These are phyloP conservation scores for Coniella vitis DNA, from an alignment of 2,329 filamentous ascomycete genomes.

Conservation along the genomic window DNA sequence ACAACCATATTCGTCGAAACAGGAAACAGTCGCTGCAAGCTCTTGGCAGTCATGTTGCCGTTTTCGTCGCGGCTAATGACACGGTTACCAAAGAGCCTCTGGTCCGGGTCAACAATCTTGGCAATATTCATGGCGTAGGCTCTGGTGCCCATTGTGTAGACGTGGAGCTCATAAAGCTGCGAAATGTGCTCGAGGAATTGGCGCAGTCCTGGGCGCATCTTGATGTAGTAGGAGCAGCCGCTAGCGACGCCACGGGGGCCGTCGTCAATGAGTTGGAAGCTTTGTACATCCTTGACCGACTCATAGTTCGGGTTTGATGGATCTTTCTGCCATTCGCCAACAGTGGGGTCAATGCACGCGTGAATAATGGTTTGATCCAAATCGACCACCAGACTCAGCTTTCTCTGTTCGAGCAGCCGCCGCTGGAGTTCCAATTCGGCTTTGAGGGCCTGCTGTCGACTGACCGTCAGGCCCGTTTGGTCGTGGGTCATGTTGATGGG, in stretches of 20 bases:
- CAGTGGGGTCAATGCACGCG: constrained; percentile 91
- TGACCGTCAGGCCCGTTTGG: constrained; percentile 80
- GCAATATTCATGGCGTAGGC: constrained; percentile 93
- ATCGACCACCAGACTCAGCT: constrained; percentile 91
- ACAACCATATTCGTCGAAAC: constrained; percentile 99
- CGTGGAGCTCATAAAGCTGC: constrained; percentile 85
- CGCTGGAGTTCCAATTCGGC: constrained; percentile 83
- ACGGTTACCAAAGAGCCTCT: constrained; percentile 84
- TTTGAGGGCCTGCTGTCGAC: constrained; percentile 68
- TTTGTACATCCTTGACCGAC: constrained; percentile 79
- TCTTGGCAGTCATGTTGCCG: constrained; percentile 86
- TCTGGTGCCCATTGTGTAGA: constrained; percentile 98
- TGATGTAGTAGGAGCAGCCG: constrained; percentile 97
- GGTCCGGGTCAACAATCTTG: constrained; percentile 83
- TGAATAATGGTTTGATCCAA: constrained; percentile 98
- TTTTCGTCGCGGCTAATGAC: constrained; percentile 97
- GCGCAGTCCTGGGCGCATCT: constrained; percentile 80
- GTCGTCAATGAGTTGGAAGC: constrained; percentile 86
- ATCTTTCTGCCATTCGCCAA: constrained; percentile 92
- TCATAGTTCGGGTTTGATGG: constrained; percentile 83
- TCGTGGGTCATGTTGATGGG: constrained; percentile 94
- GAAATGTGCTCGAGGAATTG: constrained; percentile 75
- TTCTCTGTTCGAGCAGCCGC: constrained; percentile 70
- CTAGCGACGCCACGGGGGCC: constrained; percentile 60
- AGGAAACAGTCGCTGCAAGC: constrained; percentile 82